A percentile compares a stretch with the other conserved stretches of the same genome.
phyloP scores from a whole-genome alignment of 805 yeast species.

The Lipomyces spencermartinsiae region DNA sequence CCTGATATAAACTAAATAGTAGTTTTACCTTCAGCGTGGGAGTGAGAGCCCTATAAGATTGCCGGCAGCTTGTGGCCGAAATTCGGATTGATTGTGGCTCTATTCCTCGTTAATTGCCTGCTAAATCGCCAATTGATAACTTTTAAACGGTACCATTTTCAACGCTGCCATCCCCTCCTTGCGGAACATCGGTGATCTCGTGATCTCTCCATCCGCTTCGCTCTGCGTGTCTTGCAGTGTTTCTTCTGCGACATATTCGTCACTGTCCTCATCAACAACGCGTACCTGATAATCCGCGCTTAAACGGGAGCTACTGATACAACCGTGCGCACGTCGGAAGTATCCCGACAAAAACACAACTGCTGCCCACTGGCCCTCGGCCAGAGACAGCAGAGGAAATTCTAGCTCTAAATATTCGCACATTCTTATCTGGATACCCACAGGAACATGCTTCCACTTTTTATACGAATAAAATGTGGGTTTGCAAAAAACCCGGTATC shows the following conservation, averaged over 20 bases:
- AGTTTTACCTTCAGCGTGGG: too few species aligned
- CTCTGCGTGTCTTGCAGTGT: not conserved
- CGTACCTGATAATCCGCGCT: not conserved
- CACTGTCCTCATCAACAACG: not conserved
- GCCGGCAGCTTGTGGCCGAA: too few species aligned
- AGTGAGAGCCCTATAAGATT: too few species aligned
- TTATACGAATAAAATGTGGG: not conserved
- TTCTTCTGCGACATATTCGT: too few species aligned
- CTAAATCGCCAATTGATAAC: too few species aligned
- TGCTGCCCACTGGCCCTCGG: not conserved
- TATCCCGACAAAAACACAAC: not conserved
- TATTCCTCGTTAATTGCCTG: too few species aligned
- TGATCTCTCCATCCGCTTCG: not conserved
- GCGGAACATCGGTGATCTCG: not conserved
- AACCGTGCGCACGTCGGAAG: not conserved
- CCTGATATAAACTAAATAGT: too few species aligned
- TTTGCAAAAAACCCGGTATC: not conserved
- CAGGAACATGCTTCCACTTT: constrained; percentile 1
- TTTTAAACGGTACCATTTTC: not conserved
- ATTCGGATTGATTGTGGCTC: too few species aligned
- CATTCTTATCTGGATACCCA: not conserved
- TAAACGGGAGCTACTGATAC: not conserved
- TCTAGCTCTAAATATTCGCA: constrained; percentile 2
- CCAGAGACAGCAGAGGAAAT: not conserved
- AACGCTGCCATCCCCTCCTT: not conserved